Percentiles rank a stretch among this genome's conserved stretches.
phyloP scores from a whole-genome alignment of 2,329 filamentous ascomycete species.

The Ophiocordyceps camponoti-leonardi region DNA sequence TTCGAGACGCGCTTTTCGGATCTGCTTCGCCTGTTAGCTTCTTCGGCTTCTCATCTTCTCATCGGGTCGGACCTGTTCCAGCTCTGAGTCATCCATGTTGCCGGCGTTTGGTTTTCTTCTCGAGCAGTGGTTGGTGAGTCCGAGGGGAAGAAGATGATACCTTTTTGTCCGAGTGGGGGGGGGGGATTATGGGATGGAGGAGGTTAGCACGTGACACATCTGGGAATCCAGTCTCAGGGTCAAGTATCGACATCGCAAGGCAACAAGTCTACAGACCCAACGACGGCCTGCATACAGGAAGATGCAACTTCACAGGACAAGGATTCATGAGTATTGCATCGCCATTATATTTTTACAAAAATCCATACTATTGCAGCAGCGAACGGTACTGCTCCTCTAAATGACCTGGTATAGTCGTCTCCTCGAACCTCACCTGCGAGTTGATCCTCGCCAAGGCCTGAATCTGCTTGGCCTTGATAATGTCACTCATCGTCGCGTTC shows the following conservation, averaged over 20 bases:
- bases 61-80: constrained; percentile 18
- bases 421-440: constrained; percentile 16
- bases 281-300: too few species aligned
- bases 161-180: neutral
- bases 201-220: too few species aligned
- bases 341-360: neutral
- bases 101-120: too few species aligned
- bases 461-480: constrained; percentile 53
- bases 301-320: too few species aligned
- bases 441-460: constrained; percentile 14
- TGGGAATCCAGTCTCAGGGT: too few species aligned
- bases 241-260: too few species aligned
- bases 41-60: too few species aligned
- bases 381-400: constrained; percentile 8
- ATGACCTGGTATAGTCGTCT: constrained; percentile 13
- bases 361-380: neutral
- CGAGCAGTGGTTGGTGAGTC: too few species aligned
- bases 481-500: constrained; percentile 54
- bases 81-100: constrained; percentile 25
- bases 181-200: too few species aligned
- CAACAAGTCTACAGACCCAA: too few species aligned
- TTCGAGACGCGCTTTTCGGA: constrained; percentile 78
- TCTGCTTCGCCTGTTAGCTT: constrained; percentile 31
- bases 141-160: too few species aligned
- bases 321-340: too few species aligned